Conservation (phyloP, 1,284 basidiomycete genomes). For the Polyporus tsugae region DNA sequence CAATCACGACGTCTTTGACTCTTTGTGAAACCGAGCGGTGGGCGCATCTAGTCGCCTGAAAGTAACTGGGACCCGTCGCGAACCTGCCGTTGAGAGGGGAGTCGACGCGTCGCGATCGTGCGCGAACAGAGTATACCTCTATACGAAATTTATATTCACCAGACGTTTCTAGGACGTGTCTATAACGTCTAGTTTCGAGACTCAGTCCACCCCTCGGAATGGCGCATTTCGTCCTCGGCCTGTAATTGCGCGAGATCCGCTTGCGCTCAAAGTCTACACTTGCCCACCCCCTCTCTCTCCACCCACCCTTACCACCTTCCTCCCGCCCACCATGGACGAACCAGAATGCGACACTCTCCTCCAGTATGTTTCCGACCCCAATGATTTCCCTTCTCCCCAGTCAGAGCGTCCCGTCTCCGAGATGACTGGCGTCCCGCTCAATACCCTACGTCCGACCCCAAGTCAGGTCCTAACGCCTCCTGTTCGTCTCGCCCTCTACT, state of each 20-base stretch:
- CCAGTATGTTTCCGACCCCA: slow-evolving; percentile 67
- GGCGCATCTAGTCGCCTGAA: too few relatives aligned
- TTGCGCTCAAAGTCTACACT: slow-evolving; percentile 4
- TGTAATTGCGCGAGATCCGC: background rate
- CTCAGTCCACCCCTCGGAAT: too few relatives aligned
- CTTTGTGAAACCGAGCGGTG: too few relatives aligned
- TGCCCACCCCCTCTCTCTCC: slow-evolving; percentile 7
- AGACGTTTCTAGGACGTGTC: too few relatives aligned
- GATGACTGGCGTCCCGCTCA: slow-evolving; percentile 29
- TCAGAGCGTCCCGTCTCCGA: slow-evolving; percentile 47
- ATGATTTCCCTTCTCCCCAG: slow-evolving; percentile 48
- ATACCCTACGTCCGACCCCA: slow-evolving; percentile 32
- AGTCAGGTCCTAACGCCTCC: slow-evolving; percentile 72
- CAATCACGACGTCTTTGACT: too few relatives aligned
- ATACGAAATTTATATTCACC: too few relatives aligned
- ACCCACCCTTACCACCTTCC: slow-evolving; percentile 1
- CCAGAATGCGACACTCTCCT: slow-evolving; percentile 69
- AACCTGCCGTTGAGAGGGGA: too few relatives aligned
- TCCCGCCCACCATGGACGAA: slow-evolving; percentile 46
- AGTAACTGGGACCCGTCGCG: too few relatives aligned
- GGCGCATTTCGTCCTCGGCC: slow-evolving; percentile 2
- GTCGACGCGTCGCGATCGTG: too few relatives aligned
- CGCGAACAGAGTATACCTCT: too few relatives aligned
- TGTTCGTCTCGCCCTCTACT: slow-evolving; percentile 48
- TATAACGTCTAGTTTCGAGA: too few relatives aligned